Percentiles rank a stretch among this genome's conserved stretches.
These are phyloP conservation scores for Cyclostephanos tholiformis DNA, from an alignment of 108 stramenopile genomes.

Conservation along the genomic window DNA sequence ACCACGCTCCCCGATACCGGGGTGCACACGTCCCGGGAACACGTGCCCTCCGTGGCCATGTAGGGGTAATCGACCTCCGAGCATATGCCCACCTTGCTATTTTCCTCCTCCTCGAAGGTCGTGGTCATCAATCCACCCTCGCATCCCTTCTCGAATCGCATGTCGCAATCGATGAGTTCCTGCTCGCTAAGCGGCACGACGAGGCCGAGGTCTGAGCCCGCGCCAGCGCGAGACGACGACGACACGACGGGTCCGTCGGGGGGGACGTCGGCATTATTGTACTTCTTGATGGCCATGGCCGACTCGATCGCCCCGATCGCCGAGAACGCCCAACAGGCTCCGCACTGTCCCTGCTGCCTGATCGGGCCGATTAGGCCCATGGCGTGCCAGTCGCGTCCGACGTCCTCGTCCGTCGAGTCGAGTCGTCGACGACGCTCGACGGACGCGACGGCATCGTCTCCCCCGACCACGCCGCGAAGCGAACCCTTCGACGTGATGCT, in stretches of 20 bases:
- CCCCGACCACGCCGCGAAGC: not conserved
- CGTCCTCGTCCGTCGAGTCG: conserved; percentile 8
- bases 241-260: not conserved
- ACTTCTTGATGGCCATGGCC: conserved; percentile 80
- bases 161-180: conserved; percentile 94
- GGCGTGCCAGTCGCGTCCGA: conserved; percentile 79
- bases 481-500: conserved; percentile 52
- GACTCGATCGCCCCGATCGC: conserved; percentile 95
- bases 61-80: conserved; percentile 94
- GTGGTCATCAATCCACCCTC: conserved; percentile 95
- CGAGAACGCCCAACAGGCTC: conserved; percentile 96
- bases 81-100: conserved; percentile 78
- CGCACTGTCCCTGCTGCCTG: conserved; percentile 91
- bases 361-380: conserved; percentile 87
- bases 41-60: conserved; percentile 54
- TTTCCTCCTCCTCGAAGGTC: conserved; percentile 92
- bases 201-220: conserved; percentile 55
- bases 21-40: conserved; percentile 69
- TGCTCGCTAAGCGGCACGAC: conserved; percentile 89
- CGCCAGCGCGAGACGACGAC: no score
- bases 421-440: conserved; percentile 11
- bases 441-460: not conserved
- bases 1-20: conserved; percentile 76
- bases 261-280: conserved; percentile 12
- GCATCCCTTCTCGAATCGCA: conserved; percentile 81